Base-by-base conservation (phyloP, 768 basidiomycete species). In the Rhizopogon vinicolor region DNA sequence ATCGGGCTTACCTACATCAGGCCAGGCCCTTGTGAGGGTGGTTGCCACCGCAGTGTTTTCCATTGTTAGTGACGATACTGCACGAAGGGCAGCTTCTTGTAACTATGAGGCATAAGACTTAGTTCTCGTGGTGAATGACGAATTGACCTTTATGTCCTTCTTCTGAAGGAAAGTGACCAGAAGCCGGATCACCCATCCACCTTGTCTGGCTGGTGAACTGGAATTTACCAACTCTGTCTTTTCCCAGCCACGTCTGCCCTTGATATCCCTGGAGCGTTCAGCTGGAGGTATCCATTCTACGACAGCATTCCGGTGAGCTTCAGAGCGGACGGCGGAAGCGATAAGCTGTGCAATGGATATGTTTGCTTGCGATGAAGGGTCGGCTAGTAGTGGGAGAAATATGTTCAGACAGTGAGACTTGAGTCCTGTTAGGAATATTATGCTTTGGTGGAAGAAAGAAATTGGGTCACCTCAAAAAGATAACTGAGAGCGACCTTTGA, bases 201-300 rank as follows among this genome's bases (percentile, higher is more conserved):
- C 82, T 28, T 76, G 73, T 35, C 72, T 73, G 22, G 68, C 69
- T 0, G 75, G 67, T 2, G 77, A 72, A 10, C 68, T 72, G 3
- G 72, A 70, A 25, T 69, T 68, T 13, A 66, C 66, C 1, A 73
- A 61, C 0, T 78, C 75, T 0, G 78, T 72, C 63, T 84, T 86
- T 70, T 91, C 89, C 89, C 89, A 92, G 3, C 89, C 86, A 1
- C 89, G 77, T 56, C 81, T 81, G 2, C 75, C 76, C 58, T 79
- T 84, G 25, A 76, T 72, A 51, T 85, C 84, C 57, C 74, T 78
- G 41, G 73, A 64, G 19, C 86, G 72, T 19, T 89, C 86, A 0
- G 67, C 61, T 0, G 72, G 78, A 7, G 86, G 89, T 0, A 83
- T 63, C 89, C 89, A 91, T 22, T 82, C 80, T 0, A 80, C 69